A percentile compares a stretch with the other conserved stretches of the same genome.
Evolutionary conservation across 441 rosid genomes (phyloP).

Genomic region (Adansonia gregorii): DNA sequence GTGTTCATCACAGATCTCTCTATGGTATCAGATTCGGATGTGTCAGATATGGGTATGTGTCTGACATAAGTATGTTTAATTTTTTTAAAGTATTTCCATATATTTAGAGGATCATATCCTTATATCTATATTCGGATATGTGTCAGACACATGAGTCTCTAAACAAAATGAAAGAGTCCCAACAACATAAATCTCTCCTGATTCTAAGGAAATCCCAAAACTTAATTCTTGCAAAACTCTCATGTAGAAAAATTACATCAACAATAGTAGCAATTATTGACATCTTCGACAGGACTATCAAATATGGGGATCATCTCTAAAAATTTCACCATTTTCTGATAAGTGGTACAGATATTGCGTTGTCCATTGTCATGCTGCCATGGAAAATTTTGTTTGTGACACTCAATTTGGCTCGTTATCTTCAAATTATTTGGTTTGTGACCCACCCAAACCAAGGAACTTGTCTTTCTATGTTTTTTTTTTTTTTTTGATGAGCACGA

Average conservation of each 20-base stretch:
- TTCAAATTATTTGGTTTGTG: slow-evolving; percentile 11
- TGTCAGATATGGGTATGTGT: no score
- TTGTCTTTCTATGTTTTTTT: background rate
- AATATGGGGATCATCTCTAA: background rate
- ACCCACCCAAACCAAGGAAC: slow-evolving; percentile 4
- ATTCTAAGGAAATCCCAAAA: background rate
- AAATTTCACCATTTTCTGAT: background rate
- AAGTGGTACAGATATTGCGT: background rate
- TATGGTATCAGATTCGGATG: no score
- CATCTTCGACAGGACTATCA: background rate
- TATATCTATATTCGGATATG: no score
- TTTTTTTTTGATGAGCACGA: background rate
- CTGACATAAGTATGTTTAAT: no score
- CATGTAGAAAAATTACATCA: background rate
- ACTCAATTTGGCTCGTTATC: background rate
- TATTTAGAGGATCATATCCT: no score
- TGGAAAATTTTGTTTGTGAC: background rate
- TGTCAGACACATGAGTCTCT: no score
- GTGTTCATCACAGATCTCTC: slow-evolving; percentile 10
- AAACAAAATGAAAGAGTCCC: no score
- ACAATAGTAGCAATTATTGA: slow-evolving; percentile 16
- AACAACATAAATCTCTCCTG: no score
- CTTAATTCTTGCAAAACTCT: slow-evolving; percentile 18
- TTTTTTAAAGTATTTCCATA: no score
- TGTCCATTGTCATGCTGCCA: background rate